phyloP scores from a whole-genome alignment of 108 stramenopile genomes.

The Phaeodactylum tricornutum region DNA sequence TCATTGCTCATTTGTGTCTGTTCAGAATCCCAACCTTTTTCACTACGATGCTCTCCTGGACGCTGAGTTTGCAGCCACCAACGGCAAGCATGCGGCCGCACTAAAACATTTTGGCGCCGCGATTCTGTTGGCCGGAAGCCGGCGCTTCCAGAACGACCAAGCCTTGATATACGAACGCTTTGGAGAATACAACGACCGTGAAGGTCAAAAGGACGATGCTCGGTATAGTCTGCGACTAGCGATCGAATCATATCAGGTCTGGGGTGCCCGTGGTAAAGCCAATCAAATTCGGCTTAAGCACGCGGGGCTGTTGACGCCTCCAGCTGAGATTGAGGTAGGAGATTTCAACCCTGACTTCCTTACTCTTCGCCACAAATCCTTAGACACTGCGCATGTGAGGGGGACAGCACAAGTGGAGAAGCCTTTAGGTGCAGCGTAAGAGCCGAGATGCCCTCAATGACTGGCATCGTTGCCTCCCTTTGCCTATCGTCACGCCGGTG shows the following conservation, averaged over 20 bases:
- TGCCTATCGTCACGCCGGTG: too few relatives aligned
- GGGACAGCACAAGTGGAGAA: too few relatives aligned
- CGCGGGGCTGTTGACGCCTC: conserved; percentile 7
- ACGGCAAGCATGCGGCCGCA: background rate
- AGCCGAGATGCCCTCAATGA: too few relatives aligned
- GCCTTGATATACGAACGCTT: conserved; percentile 2
- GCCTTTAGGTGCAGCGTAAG: too few relatives aligned
- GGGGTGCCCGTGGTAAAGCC: conserved; percentile 32
- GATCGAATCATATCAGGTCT: conserved; percentile 3
- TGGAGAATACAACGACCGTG: background rate
- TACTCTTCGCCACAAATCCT: too few relatives aligned
- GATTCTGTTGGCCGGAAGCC: background rate
- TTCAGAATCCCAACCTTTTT: background rate
- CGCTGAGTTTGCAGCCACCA: background rate
- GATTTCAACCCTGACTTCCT: too few relatives aligned
- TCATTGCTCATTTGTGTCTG: too few relatives aligned
- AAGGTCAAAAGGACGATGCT: background rate
- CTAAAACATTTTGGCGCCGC: background rate
- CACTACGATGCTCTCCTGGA: background rate
- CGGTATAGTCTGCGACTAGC: background rate
- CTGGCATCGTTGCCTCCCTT: too few relatives aligned
- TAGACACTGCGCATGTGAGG: too few relatives aligned
- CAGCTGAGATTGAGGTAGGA: too few relatives aligned
- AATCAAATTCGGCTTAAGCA: conserved; percentile 1
- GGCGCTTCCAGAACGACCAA: background rate